Evolutionary conservation across 2,329 filamentous ascomycete species (phyloP), one percentile per base, ranked within the genome.

Genomic region (Sarocladiaceae sp.): DNA sequence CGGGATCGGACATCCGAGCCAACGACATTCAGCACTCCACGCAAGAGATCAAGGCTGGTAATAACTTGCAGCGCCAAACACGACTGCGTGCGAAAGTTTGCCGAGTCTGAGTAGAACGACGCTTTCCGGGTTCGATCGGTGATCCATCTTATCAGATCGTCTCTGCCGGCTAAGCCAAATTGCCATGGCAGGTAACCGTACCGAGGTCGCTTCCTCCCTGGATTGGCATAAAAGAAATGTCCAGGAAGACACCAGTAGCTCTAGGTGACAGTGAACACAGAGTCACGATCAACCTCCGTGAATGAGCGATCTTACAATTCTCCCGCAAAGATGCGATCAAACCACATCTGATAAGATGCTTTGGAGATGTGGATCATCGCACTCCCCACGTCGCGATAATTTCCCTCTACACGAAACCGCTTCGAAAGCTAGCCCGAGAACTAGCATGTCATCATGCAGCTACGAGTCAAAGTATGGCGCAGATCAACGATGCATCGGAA

Each of bases 91-190:
- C 35, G 5, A 37, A 17, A 17, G 18, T 17, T 12, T 8, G 12
- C n/a, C 6, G 6, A 8, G n/a, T 37, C 35, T 12, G 29, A 31
- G 8, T 31, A 8, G 35, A 23, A 40, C 18, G 15, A 8, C n/a
- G 17, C 4, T 40, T 4, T 40, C 17, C 40, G 17, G 4, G 40
- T n/a, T 26, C 40, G 22, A 44, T 13, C 17, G 12, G 11, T 44
- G 44, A 48, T 33, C 44, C 44, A 33, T 48, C 44, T 48, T 33
- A 48, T 48, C 44, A 48, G 44, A 48, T 48, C 44, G 22, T 31
- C 44, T 13, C 26, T 17, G n/a, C 13, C 25, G 15, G 10, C 7
- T 18, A 26, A 6, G 18, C 4, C 22, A 28, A 44, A 4, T 22
- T n/a, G 18, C 40, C 40, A 40, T 40, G 4, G 37, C 20, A 22